Evolutionary conservation across 2,329 filamentous ascomycete genomes (phyloP).

Genomic region (Botrytis aclada): DNA sequence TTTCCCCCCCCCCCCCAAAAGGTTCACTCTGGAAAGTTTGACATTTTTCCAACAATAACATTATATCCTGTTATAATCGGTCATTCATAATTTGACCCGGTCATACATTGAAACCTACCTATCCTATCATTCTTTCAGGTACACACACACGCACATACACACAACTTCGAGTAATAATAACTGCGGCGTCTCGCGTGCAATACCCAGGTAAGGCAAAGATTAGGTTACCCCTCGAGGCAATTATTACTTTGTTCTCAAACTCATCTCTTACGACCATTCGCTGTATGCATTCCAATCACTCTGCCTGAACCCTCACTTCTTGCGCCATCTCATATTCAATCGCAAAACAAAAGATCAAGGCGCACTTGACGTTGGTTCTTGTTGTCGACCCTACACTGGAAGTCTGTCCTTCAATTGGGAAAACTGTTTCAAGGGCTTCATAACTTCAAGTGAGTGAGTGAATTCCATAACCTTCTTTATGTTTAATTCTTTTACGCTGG

Average conservation of each 20-base stretch:
- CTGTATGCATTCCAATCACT: constrained; percentile 17
- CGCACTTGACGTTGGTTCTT: constrained; percentile 7
- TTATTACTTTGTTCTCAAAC: constrained; percentile 11
- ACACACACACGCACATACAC: background rate
- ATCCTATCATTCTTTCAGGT: background rate
- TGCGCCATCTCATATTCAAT: constrained; percentile 11
- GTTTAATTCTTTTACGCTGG: background rate
- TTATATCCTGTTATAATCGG: constrained; percentile 1
- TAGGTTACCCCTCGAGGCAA: constrained; percentile 17
- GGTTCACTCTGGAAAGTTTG: background rate
- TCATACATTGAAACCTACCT: background rate
- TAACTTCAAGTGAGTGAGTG: constrained; percentile 14
- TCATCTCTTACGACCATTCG: constrained; percentile 14
- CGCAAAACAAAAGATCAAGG: background rate
- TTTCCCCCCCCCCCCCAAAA: background rate
- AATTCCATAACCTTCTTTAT: background rate
- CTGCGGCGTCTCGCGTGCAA: constrained; percentile 18
- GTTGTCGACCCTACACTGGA: background rate
- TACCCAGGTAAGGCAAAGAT: constrained; percentile 16
- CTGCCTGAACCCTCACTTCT: background rate
- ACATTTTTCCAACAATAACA: background rate
- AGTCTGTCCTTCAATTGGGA: constrained; percentile 1
- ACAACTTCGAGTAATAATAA: constrained; percentile 5
- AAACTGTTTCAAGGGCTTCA: background rate
- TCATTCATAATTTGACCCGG: background rate